Evolutionary conservation across 257 asterid genomes (phyloP), one percentile per base, ranked within the genome.

Genomic region (Nicotiana undulata): DNA sequence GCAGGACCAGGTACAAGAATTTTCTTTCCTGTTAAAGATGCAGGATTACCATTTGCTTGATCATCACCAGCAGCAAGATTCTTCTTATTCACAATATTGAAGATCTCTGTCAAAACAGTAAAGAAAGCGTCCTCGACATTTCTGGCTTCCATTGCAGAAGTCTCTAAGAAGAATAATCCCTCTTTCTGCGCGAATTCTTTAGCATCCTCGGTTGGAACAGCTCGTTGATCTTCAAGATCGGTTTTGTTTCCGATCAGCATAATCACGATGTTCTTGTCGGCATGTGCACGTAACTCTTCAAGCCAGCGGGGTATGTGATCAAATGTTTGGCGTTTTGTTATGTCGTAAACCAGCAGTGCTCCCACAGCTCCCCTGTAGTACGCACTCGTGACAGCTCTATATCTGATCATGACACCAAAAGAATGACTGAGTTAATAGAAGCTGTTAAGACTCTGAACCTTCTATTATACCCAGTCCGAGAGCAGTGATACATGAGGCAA

Each of bases 291-390:
- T 44, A 86, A 66, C 22, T 86, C 89, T 77, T 84, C 95, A 78
- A 92, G 86, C 97, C 97, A 92, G 16, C 97, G 92, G 28, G 95
- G 95, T 28, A 92, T 91, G 93, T 92, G 95, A 80, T 92, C 97
- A 70, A 92, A 92, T 8, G 95, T 88, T 34, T 82, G 91, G 13
- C 93, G 93, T 79, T 86, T 91, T 26, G 97, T 92, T 80, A 92
- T 85, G 85, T 92, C 97, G 28, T 91, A 92, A 34, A 91, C 95
- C 87, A 92, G 75, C 93, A 92, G 87, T 12, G 97, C 95, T 75
- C 97, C 97, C 5, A 92, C 94, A 4, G 97, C 95, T 7, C 97
- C 97, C 81, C 97, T 85, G 84, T 92, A 92, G 68, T 92, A 92
- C 31, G 97, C 97, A 82, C 95, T 92, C 16, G 97, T 92, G 77